These are phyloP conservation scores for Trichoderma asperelloides DNA, from an alignment of 495 filamentous ascomycete genomes.

Conservation along the genomic window DNA sequence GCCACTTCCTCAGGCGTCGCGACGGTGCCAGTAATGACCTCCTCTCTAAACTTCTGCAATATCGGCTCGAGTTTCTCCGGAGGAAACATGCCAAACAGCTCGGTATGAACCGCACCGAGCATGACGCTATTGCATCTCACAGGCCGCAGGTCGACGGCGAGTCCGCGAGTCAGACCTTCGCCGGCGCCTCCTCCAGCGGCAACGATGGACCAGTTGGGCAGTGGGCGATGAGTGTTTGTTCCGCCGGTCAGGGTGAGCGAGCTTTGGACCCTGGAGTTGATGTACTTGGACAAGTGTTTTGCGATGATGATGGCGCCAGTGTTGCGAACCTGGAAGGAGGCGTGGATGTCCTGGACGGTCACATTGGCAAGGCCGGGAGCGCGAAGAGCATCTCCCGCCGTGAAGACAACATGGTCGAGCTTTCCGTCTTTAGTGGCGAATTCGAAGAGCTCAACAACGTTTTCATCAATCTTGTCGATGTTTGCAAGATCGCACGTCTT, in stretches of 20 bases:
- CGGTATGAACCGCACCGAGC: conserved; percentile 48
- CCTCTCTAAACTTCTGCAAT: conserved; percentile 19
- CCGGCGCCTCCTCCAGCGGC: conserved; percentile 28
- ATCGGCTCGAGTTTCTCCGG: conserved; percentile 16
- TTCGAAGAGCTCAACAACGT: conserved; percentile 38
- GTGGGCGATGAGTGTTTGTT: conserved; percentile 34
- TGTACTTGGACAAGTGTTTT: conserved; percentile 40
- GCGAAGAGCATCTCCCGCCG: conserved; percentile 41
- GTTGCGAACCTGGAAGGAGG: conserved; percentile 40
- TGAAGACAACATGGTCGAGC: conserved; percentile 56
- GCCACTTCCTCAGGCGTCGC: conserved; percentile 49
- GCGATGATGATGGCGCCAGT: conserved; percentile 43
- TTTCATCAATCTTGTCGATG: conserved; percentile 31
- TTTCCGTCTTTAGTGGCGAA: conserved; percentile 21
- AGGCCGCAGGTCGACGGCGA: conserved; percentile 51
- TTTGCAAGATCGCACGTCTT: conserved; percentile 42
- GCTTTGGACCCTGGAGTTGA: conserved; percentile 26
- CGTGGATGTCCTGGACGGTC: conserved; percentile 28
- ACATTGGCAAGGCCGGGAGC: conserved; percentile 28
- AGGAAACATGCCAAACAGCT: conserved; percentile 28
- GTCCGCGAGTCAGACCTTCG: conserved; percentile 35
- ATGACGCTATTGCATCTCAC: conserved; percentile 51
- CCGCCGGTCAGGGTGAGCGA: conserved; percentile 52
- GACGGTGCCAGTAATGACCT: conserved; percentile 33
- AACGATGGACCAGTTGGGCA: conserved; percentile 36